These are phyloP conservation scores for Xerocomellus intermedius DNA, from an alignment of 768 basidiomycete species.

Conservation along the genomic window DNA sequence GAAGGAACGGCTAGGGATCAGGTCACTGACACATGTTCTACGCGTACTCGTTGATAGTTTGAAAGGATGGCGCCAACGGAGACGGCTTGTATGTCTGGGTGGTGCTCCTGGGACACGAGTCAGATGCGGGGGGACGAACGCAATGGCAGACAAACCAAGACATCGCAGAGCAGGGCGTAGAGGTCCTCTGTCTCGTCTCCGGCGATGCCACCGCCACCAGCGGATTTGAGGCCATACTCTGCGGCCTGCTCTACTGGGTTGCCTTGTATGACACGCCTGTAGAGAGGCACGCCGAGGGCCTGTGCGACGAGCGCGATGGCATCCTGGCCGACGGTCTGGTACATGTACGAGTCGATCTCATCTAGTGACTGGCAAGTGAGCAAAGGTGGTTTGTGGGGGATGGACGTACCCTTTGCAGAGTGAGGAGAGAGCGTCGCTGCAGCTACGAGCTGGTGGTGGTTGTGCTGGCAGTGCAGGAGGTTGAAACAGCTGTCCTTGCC, in stretches of 20 bases:
- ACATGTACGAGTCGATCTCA: constrained; percentile 97
- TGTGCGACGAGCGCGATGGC: constrained; percentile 83
- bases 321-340: constrained; percentile 98
- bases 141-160: constrained; percentile 61
- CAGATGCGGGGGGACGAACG: not conserved
- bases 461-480: constrained; percentile 79
- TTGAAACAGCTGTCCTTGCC: constrained; percentile 99
- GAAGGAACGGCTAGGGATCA: not conserved
- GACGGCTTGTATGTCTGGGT: constrained; percentile 83
- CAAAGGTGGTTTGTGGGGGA: not conserved
- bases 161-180: constrained; percentile 61
- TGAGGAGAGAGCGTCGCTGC: constrained; percentile 86
- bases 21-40: constrained; percentile 87
- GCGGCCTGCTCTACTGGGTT: constrained; percentile 74
- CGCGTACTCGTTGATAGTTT: constrained; percentile 93
- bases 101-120: constrained; percentile 47
- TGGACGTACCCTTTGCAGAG: constrained; percentile 70
- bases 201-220: constrained; percentile 47
- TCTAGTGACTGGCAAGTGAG: constrained; percentile 48
- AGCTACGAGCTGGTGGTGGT: constrained; percentile 85
- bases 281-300: constrained; percentile 84
- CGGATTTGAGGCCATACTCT: constrained; percentile 78
- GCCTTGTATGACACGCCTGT: constrained; percentile 78
- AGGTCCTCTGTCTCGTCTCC: constrained; percentile 99
- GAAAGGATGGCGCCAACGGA: constrained; percentile 97